phyloP scores from a whole-genome alignment of 768 basidiomycete species.

The Termitomyces sp. region DNA sequence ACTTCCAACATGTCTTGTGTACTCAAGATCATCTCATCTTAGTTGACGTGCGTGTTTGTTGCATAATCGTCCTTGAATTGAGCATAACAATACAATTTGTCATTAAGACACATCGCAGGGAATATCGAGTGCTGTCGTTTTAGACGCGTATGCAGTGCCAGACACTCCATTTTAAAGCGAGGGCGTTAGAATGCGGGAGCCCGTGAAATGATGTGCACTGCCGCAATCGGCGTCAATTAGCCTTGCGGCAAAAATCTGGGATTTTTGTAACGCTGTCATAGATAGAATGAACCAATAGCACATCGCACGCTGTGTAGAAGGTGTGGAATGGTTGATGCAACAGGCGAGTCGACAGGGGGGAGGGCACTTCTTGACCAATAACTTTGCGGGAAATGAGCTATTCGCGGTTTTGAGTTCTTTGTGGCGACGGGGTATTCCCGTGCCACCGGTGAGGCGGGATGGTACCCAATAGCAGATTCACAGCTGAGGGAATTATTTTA shows the following conservation, averaged over 20 bases:
- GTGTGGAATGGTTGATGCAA: conserved; percentile 3
- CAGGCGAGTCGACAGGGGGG: conserved; percentile 2
- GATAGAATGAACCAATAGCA: conserved; percentile 16
- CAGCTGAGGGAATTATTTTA: conserved; percentile 5
- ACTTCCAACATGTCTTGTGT: neutral
- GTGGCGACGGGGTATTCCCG: conserved; percentile 1
- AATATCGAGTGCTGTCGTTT: neutral
- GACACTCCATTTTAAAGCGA: neutral
- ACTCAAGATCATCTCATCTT: neutral
- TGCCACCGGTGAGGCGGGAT: neutral
- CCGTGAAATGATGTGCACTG: neutral
- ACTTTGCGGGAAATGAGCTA: conserved; percentile 26
- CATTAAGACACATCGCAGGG: neutral
- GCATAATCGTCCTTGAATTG: neutral
- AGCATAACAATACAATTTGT: neutral
- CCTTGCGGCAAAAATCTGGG: neutral
- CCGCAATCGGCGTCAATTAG: neutral
- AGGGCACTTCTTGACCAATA: conserved; percentile 6
- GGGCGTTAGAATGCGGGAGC: neutral
- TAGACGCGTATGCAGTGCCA: neutral
- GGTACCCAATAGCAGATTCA: conserved; percentile 6
- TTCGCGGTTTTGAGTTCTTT: conserved; percentile 14
- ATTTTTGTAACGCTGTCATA: neutral
- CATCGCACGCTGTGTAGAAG: conserved; percentile 16
- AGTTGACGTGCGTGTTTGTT: neutral